Evolutionary conservation across 345 rosid genomes (phyloP), one percentile per base, ranked within the genome.

Genomic region (Citrus cavaleriei): DNA sequence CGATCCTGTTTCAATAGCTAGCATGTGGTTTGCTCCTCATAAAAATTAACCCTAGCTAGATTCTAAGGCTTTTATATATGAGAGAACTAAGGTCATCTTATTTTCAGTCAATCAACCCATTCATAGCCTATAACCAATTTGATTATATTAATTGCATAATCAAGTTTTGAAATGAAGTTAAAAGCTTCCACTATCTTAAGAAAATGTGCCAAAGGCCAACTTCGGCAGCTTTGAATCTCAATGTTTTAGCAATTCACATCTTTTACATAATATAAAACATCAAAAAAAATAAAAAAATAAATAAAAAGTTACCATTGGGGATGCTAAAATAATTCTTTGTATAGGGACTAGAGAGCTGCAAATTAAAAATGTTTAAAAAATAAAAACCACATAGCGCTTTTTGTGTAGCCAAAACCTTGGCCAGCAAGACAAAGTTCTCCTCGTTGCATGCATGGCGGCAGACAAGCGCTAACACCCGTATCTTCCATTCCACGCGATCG

Each of bases 361-460:
- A 62, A 38, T 6, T 6, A 16, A 64, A 32, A 68, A 59, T 42
- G 40, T 68, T 38, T 0, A 40, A 65, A 24, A 74, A n/a, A 35
- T 65, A 32, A 13, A 12, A 13, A 1, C 51, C 5, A 13, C 16
- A 22, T 16, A 6, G 63, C 16, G n/a, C 71, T 66, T 68, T 77
- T 72, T 70, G 62, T 30, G 65, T 55, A 18, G 51, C 65, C 42
- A 73, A 19, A 42, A 54, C 1, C 55, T 74, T 79, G 84, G 74
- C 42, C 74, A 58, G 27, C 77, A 77, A 77, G 83, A 79, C 81
- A 82, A 64, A 58, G 24, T 68, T 60, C 75, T 75, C 85, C 84
- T 83, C 83, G 85, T 82, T 70, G 90, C 86, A 72, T 90, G 89
- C 86, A 84, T 88, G 93, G 89, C 87, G 87, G 91, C 87, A 84